Evolutionary conservation across 805 yeast species (phyloP).

Genomic region (Saccharomycopsis malanga): DNA sequence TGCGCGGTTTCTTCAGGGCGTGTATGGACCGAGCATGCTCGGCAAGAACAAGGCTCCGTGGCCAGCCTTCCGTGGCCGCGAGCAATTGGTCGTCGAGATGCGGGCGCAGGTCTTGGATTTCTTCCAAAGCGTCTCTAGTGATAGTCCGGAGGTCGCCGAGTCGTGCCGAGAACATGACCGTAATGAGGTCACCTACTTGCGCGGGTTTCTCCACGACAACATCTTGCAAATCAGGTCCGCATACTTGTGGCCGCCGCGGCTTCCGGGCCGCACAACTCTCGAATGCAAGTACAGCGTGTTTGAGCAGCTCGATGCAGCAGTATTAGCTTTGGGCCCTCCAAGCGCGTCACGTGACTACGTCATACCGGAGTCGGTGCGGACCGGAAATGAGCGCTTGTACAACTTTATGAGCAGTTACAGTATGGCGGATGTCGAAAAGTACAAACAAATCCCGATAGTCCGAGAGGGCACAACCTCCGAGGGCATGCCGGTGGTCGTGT

Average conservation of each 20-base stretch:
- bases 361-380: constrained; percentile 46
- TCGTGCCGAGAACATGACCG: constrained; percentile 27
- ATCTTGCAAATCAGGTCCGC: constrained; percentile 7
- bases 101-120: no score
- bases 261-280: not conserved
- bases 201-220: constrained; percentile 9
- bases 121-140: no score
- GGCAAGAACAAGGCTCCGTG: constrained; percentile 70
- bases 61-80: no score
- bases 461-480: constrained; percentile 60
- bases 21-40: no score
- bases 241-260: not conserved
- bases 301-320: constrained; percentile 24
- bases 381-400: constrained; percentile 44
- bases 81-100: no score
- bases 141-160: not conserved
- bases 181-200: not conserved
- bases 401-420: constrained; percentile 67
- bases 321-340: constrained; percentile 53
- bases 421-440: constrained; percentile 41
- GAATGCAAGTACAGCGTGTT: constrained; percentile 3
- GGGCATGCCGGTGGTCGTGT: constrained; percentile 60
- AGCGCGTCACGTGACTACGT: constrained; percentile 47
- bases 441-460: constrained; percentile 41
- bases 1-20: constrained; percentile 4